Conservation (phyloP, 805 yeast species). For the Dipodascus albidus region DNA sequence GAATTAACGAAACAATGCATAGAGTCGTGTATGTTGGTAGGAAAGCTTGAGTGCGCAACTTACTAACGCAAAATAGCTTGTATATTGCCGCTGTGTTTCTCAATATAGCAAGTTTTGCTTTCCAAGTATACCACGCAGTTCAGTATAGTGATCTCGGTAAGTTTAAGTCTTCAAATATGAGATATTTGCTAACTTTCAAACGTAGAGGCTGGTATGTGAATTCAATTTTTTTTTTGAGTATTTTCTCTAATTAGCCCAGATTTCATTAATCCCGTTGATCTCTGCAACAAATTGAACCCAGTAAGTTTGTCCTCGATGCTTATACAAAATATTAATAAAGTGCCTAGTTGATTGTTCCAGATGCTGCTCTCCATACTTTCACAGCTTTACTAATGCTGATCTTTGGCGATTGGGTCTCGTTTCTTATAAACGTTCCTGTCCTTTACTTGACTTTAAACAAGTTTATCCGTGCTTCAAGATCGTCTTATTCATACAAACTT, state of each 20-base stretch:
- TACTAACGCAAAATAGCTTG: constrained; percentile 9
- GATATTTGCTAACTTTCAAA: neutral
- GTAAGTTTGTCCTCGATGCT: constrained; percentile 11
- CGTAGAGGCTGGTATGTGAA: neutral
- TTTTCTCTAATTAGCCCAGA: constrained; percentile 46
- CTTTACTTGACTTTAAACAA: constrained; percentile 76
- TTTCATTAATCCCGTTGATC: constrained; percentile 93
- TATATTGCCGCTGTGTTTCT: constrained; percentile 48
- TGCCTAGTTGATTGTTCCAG: constrained; percentile 60
- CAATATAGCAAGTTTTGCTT: constrained; percentile 74
- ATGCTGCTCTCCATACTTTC: constrained; percentile 64
- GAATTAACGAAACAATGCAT: neutral
- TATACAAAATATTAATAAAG: neutral
- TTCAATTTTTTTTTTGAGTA: neutral
- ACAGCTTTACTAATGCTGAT: constrained; percentile 60
- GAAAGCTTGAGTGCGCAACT: neutral
- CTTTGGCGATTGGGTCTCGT: constrained; percentile 87
- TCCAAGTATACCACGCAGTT: constrained; percentile 90
- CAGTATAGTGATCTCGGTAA: constrained; percentile 79
- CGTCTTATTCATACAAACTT: constrained; percentile 69
- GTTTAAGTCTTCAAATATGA: too few relatives aligned
- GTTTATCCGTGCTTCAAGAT: constrained; percentile 33
- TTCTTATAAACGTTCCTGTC: constrained; percentile 73
- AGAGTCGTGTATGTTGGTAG: neutral
- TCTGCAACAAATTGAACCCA: constrained; percentile 81